phyloP scores from a whole-genome alignment of 148 eudicot genomes.

The Euryodendron excelsum region DNA sequence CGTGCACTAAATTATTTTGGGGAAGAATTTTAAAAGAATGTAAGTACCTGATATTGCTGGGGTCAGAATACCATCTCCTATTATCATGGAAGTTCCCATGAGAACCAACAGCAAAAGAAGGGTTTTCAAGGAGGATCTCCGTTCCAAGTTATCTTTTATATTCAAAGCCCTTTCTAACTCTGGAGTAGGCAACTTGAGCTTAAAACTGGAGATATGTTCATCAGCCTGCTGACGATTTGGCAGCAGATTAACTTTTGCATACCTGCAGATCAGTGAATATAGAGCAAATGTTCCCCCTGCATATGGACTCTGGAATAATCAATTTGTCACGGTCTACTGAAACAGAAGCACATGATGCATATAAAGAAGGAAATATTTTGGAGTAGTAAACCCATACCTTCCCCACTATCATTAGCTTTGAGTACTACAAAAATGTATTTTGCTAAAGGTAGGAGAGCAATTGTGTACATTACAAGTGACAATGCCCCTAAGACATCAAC shows the following conservation, averaged over 20 bases:
- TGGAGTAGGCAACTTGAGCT: conserved; percentile 92
- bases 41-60: conserved; percentile 96
- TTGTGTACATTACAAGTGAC: conserved; percentile 84
- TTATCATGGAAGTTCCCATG: conserved; percentile 85
- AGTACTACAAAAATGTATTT: conserved; percentile 93
- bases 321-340: conserved; percentile 6
- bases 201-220: conserved; percentile 81
- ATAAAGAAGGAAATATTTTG: neutral
- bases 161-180: conserved; percentile 89
- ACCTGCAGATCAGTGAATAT: conserved; percentile 85
- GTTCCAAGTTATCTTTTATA: conserved; percentile 75
- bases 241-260: conserved; percentile 78
- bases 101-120: conserved; percentile 78
- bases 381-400: conserved; percentile 52
- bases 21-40: neutral
- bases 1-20: neutral
- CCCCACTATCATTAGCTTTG: conserved; percentile 94
- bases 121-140: conserved; percentile 56
- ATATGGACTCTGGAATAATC: conserved; percentile 10
- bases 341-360: neutral
- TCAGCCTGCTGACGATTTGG: conserved; percentile 94
- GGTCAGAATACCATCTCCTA: conserved; percentile 94
- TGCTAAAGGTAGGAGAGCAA: conserved; percentile 77
- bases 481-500: conserved; percentile 83
- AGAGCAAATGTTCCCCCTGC: conserved; percentile 97